Conservation (phyloP, 768 basidiomycete species). For the Phlebiopsis flavidoalba region DNA sequence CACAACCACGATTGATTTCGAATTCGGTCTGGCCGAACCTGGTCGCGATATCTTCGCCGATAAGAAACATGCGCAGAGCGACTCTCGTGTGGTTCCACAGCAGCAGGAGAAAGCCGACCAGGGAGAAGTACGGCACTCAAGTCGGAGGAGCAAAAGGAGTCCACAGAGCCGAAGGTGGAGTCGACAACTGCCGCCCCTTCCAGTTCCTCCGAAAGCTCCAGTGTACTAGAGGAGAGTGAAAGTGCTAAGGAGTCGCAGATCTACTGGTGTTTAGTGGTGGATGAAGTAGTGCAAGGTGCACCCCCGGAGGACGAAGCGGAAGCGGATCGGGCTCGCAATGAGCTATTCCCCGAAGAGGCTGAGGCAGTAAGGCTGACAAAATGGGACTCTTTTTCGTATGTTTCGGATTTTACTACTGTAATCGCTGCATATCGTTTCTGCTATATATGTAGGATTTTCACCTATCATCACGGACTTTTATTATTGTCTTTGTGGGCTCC, state of each 20-base stretch:
- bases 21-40: conserved; percentile 59
- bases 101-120: conserved; percentile 5
- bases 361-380: background rate
- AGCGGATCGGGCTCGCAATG: conserved; percentile 31
- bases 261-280: background rate
- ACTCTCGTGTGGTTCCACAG: conserved; percentile 8
- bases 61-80: conserved; percentile 46
- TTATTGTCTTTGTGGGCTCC: background rate
- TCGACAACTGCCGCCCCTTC: background rate
- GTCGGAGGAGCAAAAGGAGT: background rate
- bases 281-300: background rate
- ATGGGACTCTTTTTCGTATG: background rate
- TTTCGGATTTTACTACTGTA: background rate
- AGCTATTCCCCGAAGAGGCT: conserved; percentile 29
- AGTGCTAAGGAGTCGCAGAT: background rate
- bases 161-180: background rate
- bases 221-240: background rate
- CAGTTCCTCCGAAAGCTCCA: background rate
- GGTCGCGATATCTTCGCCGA: conserved; percentile 70
- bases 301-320: conserved; percentile 28
- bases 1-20: conserved; percentile 35
- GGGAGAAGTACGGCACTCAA: background rate
- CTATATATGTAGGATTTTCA: background rate
- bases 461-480: background rate
- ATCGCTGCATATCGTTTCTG: background rate